These are phyloP conservation scores for Sarocladiaceae sp. DNA, from an alignment of 2,329 filamentous ascomycete genomes.

Conservation along the genomic window DNA sequence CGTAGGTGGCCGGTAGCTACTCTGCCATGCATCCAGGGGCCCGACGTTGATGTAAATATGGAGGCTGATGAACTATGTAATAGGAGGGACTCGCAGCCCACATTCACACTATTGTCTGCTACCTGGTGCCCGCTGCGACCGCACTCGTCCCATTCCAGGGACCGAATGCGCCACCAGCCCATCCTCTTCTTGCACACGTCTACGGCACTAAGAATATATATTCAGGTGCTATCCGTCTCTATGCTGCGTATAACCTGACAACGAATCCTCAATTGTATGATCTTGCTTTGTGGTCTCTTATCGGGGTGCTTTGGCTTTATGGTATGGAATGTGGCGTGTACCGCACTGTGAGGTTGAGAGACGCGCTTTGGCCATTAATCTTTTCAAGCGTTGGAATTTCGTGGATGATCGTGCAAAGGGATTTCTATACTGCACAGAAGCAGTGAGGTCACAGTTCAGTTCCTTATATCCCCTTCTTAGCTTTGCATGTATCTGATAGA, in stretches of 20 bases:
- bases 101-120: slow-evolving; percentile 22
- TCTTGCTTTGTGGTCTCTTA: slow-evolving; percentile 23
- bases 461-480: too few species aligned
- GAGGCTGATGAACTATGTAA: not conserved
- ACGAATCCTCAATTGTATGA: slow-evolving; percentile 22
- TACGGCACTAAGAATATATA: slow-evolving; percentile 31
- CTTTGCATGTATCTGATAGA: too few species aligned
- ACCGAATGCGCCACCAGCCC: slow-evolving; percentile 18
- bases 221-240: slow-evolving; percentile 25
- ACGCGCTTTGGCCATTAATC: not conserved
- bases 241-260: slow-evolving; percentile 28
- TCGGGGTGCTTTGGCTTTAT: slow-evolving; percentile 19
- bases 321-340: slow-evolving; percentile 3
- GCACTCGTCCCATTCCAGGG: slow-evolving; percentile 23
- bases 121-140: slow-evolving; percentile 15
- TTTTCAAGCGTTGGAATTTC: not conserved
- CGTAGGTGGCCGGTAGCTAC: slow-evolving; percentile 16
- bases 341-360: not conserved
- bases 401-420: slow-evolving; percentile 7
- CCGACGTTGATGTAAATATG: not conserved
- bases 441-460: too few species aligned
- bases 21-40: too few species aligned
- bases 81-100: slow-evolving; percentile 19
- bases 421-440: too few species aligned
- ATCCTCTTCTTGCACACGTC: slow-evolving; percentile 23